Percentiles rank a stretch among this genome's conserved stretches.
phyloP scores from a whole-genome alignment of 2,329 filamentous ascomycete genomes.

The Xenoacremonium recifei region DNA sequence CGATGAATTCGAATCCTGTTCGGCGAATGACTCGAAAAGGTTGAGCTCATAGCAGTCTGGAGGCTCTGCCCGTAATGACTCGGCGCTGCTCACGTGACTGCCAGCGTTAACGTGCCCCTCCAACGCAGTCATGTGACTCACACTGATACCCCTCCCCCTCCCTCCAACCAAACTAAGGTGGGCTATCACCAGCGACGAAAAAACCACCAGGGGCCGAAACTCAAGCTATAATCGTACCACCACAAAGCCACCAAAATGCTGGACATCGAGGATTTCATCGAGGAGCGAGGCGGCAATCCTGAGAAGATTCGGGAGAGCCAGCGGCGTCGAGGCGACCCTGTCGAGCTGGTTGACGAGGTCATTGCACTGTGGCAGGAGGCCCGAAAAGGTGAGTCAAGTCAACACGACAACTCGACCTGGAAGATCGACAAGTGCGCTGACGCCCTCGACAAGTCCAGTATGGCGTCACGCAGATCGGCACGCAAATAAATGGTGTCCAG shows the following conservation, averaged over 20 bases:
- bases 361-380: conserved; percentile 85
- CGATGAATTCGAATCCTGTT: too few relatives aligned
- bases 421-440: conserved; percentile 12
- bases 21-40: too few relatives aligned
- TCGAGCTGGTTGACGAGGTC: conserved; percentile 86
- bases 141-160: conserved; percentile 25
- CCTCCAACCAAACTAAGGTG: conserved; percentile 15
- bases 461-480: conserved; percentile 74
- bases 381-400: conserved; percentile 55
- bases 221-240: conserved; percentile 16
- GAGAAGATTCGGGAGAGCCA: conserved; percentile 92
- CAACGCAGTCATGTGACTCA: conserved; percentile 21
- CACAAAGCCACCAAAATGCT: conserved; percentile 55
- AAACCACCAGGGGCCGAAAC: conserved; percentile 18
- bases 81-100: conserved; percentile 3
- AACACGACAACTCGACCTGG: conserved; percentile 1
- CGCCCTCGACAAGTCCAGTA: conserved; percentile 56
- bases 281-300: conserved; percentile 86
- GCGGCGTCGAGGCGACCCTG: conserved; percentile 73
- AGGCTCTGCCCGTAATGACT: too few relatives aligned
- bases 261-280: conserved; percentile 75
- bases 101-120: too few relatives aligned
- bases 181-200: conserved; percentile 22
- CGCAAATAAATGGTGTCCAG: conserved; percentile 83
- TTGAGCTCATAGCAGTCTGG: too few relatives aligned